phyloP scores from a whole-genome alignment of 1,284 basidiomycete species.

The Ganoderma multipileum region DNA sequence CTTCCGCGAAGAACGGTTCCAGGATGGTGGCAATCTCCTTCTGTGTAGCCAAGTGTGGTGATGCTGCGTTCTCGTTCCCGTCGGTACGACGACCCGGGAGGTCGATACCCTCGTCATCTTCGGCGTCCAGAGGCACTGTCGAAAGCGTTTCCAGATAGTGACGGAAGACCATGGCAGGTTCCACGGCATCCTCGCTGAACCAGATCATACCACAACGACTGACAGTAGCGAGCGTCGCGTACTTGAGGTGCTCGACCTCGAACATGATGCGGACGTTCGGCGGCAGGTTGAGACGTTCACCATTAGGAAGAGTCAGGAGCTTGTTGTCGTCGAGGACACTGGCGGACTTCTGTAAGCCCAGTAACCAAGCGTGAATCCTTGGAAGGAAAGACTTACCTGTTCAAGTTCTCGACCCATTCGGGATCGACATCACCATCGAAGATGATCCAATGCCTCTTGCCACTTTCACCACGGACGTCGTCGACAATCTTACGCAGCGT shows the following conservation, averaged over 20 bases:
- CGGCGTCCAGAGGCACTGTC: slow-evolving; percentile 84
- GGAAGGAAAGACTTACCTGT: slow-evolving; percentile 69
- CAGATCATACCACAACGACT: slow-evolving; percentile 99
- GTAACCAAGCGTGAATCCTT: slow-evolving; percentile 4
- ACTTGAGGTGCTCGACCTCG: slow-evolving; percentile 97
- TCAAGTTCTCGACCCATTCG: slow-evolving; percentile 99
- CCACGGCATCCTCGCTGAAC: slow-evolving; percentile 98
- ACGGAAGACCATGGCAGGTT: slow-evolving; percentile 90
- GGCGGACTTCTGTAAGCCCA: slow-evolving; percentile 23
- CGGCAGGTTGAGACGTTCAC: slow-evolving; percentile 97
- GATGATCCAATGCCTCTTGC: slow-evolving; percentile 98
- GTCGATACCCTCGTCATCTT: slow-evolving; percentile 85
- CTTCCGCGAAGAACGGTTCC: slow-evolving; percentile 83
- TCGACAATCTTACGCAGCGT: slow-evolving; percentile 98
- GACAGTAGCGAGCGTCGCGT: slow-evolving; percentile 98
- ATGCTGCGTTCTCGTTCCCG: slow-evolving; percentile 55
- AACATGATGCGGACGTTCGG: slow-evolving; percentile 99
- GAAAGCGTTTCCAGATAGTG: slow-evolving; percentile 88
- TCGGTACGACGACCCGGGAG: slow-evolving; percentile 65
- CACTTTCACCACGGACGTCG: slow-evolving; percentile 96
- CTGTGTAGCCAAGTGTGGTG: slow-evolving; percentile 80
- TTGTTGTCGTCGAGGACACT: slow-evolving; percentile 99
- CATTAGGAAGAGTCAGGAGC: slow-evolving; percentile 95
- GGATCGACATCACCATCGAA: slow-evolving; percentile 99
- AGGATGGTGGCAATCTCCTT: slow-evolving; percentile 81